Base-by-base conservation (phyloP, 75 land plant species). In the Cunninghamia lanceolata region DNA sequence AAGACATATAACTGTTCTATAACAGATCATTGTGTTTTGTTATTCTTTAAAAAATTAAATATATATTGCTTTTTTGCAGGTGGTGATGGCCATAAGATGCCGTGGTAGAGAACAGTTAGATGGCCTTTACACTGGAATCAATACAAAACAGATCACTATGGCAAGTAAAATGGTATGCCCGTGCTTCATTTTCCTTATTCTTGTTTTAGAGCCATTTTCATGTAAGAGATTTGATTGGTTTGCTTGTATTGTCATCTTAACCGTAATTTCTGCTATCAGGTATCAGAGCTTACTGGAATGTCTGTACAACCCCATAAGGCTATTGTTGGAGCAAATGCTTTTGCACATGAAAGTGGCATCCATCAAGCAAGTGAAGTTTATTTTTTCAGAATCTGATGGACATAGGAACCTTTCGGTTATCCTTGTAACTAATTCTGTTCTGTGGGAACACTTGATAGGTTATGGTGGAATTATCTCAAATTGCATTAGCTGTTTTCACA, bases 301-400 rank as follows among this genome's bases (percentile, higher is more conserved):
- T 85, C 84, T 83, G 91, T 96, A n/a, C 99, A 98, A 80, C 99
- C 99, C 68, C 99, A 98, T 85, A 98, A 98, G 85, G 99, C 99
- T 71, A 98, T 98, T 87, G 99, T 96, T 88, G 99, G 99, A 47
- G 99, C 99, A 15, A 98, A 98, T 91, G 99, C 99, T 30, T 98
- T 98, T 91, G 96, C 98, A 81, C 99, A 98, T 93, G 99, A 96
- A 93, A 98, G 99, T 93, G 99, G 99, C 2, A 98, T 98, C 52
- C 99, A 98, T 86, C 99, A 96, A 94, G 98, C 90, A 84, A 66
- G 83, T 85, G 13, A 36, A 21, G 14, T 85, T 4, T 46, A 9
- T 43, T 39, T 15, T 77, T 77, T 77, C 77, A n/a, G 13, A 43
- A n/a, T 43, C 32, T 13, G 30, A 43, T n/a, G 16, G 82, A 80